Percentiles rank a stretch among this genome's conserved stretches.
Conservation (phyloP, 208 protist genomes). For the Crithidia sp. region DNA sequence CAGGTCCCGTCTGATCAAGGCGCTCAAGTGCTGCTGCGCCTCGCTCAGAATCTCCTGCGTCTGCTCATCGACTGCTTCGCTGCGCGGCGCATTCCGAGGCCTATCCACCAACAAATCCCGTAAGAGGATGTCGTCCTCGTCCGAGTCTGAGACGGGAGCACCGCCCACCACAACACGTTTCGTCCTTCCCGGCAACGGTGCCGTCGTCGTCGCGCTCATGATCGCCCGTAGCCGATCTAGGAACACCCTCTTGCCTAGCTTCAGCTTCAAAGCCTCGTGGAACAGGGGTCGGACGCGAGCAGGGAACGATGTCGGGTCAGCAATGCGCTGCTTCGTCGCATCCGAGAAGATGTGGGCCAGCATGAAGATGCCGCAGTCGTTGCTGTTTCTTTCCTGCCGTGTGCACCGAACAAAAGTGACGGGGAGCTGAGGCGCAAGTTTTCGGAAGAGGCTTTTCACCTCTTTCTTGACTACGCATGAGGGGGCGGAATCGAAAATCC, state of each 20-base stretch:
- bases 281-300: neutral
- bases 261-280: neutral
- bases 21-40: neutral
- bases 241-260: neutral
- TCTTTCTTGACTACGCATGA: neutral
- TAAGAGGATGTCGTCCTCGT: neutral
- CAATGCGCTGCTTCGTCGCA: neutral
- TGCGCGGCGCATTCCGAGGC: neutral
- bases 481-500: neutral
- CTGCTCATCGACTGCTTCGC: neutral
- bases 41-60: neutral
- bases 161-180: no score
- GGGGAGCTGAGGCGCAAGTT: neutral
- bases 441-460: neutral
- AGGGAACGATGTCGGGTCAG: neutral
- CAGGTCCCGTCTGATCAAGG: neutral
- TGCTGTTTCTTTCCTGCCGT: neutral
- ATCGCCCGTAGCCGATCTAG: no score
- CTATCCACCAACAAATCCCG: neutral
- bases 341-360: constrained; percentile 4
- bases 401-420: neutral
- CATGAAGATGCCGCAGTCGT: neutral
- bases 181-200: no score
- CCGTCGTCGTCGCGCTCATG: no score
- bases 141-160: neutral